Evolutionary conservation across 169 alveolate genomes (phyloP).

Genomic region (Plasmodium inui): DNA sequence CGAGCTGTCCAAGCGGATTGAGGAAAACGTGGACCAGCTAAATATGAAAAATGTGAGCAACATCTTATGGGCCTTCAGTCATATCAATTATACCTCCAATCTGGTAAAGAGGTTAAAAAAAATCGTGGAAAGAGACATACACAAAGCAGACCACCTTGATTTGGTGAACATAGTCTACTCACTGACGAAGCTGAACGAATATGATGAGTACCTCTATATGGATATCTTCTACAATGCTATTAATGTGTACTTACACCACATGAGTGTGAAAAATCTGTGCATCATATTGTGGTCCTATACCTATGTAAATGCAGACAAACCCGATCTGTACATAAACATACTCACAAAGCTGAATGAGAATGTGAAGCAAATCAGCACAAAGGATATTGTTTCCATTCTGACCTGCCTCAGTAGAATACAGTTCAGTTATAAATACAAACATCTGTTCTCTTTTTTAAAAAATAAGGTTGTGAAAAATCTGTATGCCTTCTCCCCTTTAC

Average conservation of each 20-base stretch:
- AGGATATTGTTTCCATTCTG: slow-evolving; percentile 63
- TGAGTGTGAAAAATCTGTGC: slow-evolving; percentile 68
- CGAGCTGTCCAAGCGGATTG: slow-evolving; percentile 43
- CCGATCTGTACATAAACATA: slow-evolving; percentile 58
- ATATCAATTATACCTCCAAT: slow-evolving; percentile 51
- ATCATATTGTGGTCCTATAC: slow-evolving; percentile 65
- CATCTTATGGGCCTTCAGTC: slow-evolving; percentile 70
- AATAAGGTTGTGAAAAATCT: slow-evolving; percentile 64
- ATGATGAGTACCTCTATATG: slow-evolving; percentile 57
- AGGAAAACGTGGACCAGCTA: slow-evolving; percentile 28
- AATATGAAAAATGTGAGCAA: slow-evolving; percentile 67
- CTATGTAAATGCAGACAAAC: slow-evolving; percentile 44
- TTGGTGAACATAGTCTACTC: slow-evolving; percentile 48
- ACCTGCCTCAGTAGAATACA: slow-evolving; percentile 71
- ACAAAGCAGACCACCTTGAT: slow-evolving; percentile 36
- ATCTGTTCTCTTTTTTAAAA: slow-evolving; percentile 45
- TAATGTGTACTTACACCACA: slow-evolving; percentile 69
- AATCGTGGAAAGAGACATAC: slow-evolving; percentile 63
- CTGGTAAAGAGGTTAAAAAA: slow-evolving; percentile 55
- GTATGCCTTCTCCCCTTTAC: slow-evolving; percentile 71
- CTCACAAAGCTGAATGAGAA: slow-evolving; percentile 58
- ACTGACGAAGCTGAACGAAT: slow-evolving; percentile 60
- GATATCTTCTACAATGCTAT: slow-evolving; percentile 50
- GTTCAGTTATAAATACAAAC: slow-evolving; percentile 62
- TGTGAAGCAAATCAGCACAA: slow-evolving; percentile 60